Evolutionary conservation across 75 land plant genomes (phyloP).

Genomic region (Pinus taeda): DNA sequence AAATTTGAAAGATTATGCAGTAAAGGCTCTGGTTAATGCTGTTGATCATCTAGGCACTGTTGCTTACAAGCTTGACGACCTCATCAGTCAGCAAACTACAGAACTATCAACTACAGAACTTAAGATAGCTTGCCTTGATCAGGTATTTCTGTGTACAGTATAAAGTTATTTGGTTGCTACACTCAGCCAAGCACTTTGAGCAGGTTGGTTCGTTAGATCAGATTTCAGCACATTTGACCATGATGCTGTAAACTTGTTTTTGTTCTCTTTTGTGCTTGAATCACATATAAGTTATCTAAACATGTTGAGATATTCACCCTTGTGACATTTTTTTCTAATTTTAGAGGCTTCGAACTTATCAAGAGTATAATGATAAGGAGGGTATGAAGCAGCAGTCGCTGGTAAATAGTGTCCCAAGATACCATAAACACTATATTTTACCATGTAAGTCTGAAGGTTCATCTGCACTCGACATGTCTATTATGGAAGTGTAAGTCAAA

Average conservation of each 20-base stretch:
- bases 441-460: slow-evolving; percentile 45
- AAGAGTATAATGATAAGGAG: slow-evolving; percentile 75
- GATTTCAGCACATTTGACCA: slow-evolving; percentile 3
- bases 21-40: slow-evolving; percentile 96
- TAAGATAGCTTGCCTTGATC: slow-evolving; percentile 62
- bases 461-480: slow-evolving; percentile 5
- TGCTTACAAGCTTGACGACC: slow-evolving; percentile 87
- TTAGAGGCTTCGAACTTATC: slow-evolving; percentile 78
- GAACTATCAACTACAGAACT: slow-evolving; percentile 76
- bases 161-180: background rate
- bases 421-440: slow-evolving; percentile 89
- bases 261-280: background rate
- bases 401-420: slow-evolving; percentile 51
- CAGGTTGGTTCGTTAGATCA: background rate
- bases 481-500: background rate
- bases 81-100: slow-evolving; percentile 72
- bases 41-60: slow-evolving; percentile 99
- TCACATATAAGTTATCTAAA: background rate
- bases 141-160: slow-evolving; percentile 37
- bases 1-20: slow-evolving; percentile 95
- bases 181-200: background rate
- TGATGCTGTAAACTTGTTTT: background rate
- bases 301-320: background rate
- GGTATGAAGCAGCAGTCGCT: slow-evolving; percentile 81
- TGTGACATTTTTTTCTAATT: background rate